Conservation (phyloP, 2,329 filamentous ascomycete genomes). For the Neocatenulostroma microsporum region DNA sequence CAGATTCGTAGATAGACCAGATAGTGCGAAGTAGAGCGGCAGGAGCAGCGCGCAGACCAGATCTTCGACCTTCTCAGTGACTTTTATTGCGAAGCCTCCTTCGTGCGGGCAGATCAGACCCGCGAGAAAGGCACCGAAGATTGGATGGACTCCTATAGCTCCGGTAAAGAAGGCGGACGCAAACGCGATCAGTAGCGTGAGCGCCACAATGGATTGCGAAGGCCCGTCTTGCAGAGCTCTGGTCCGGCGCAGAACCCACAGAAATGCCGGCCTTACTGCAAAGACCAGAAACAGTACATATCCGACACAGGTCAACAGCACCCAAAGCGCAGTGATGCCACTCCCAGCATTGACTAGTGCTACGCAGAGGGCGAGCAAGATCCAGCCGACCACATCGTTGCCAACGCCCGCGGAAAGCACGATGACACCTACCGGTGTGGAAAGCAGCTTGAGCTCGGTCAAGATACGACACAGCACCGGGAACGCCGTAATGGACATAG, state of each 20-base stretch:
- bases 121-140: slow-evolving; percentile 87
- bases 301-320: slow-evolving; percentile 66
- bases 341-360: slow-evolving; percentile 81
- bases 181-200: slow-evolving; percentile 73
- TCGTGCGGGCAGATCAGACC: slow-evolving; percentile 87
- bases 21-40: slow-evolving; percentile 88
- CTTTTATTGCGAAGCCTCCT: slow-evolving; percentile 79
- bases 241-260: slow-evolving; percentile 64
- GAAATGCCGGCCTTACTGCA: slow-evolving; percentile 63
- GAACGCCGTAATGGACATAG: slow-evolving; percentile 83
- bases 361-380: slow-evolving; percentile 85
- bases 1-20: slow-evolving; percentile 79
- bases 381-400: slow-evolving; percentile 88
- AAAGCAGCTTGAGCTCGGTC: slow-evolving; percentile 78
- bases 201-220: slow-evolving; percentile 71
- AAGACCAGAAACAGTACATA: slow-evolving; percentile 71
- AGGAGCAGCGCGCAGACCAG: slow-evolving; percentile 74
- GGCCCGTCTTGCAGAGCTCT: slow-evolving; percentile 81
- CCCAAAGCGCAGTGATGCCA: slow-evolving; percentile 76
- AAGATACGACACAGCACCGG: slow-evolving; percentile 91
- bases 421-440: slow-evolving; percentile 77
- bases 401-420: slow-evolving; percentile 84
- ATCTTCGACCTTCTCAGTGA: slow-evolving; percentile 93
- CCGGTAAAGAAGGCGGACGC: slow-evolving; percentile 78
- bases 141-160: slow-evolving; percentile 86